These are phyloP conservation scores for Aspergillus indologenus DNA, from an alignment of 495 filamentous ascomycete species.

Conservation along the genomic window DNA sequence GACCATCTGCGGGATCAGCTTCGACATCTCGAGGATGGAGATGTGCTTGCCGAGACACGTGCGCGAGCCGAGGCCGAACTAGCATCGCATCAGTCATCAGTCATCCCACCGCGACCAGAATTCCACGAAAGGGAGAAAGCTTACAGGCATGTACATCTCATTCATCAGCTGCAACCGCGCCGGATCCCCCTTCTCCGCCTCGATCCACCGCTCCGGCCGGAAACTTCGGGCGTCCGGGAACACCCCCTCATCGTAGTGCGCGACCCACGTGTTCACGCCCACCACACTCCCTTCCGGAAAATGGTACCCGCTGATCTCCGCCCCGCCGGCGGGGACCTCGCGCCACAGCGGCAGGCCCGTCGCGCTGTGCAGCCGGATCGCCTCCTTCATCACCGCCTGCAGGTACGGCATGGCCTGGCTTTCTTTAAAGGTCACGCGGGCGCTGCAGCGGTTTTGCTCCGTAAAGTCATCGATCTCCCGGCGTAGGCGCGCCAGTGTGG, in stretches of 20 bases:
- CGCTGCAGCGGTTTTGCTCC: conserved; percentile 25
- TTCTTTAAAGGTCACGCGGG: conserved; percentile 43
- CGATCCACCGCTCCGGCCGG: conserved; percentile 38
- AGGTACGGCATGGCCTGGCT: conserved; percentile 49
- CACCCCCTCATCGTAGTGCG: conserved; percentile 43
- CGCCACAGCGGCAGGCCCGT: conserved; percentile 39
- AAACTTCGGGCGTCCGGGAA: conserved; percentile 42
- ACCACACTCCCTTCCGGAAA: conserved; percentile 47
- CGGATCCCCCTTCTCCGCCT: conserved; percentile 25
- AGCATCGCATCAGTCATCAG: conserved; percentile 2
- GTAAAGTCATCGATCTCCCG: conserved; percentile 43
- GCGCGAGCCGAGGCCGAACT: conserved; percentile 48
- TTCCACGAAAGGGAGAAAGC: conserved; percentile 7
- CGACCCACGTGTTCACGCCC: conserved; percentile 54
- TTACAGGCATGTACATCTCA: conserved; percentile 43
- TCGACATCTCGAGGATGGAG: conserved; percentile 45
- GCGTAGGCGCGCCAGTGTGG: conserved; percentile 36
- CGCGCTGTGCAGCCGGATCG: conserved; percentile 39
- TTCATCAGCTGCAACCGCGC: conserved; percentile 38
- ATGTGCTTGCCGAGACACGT: conserved; percentile 50
- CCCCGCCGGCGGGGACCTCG: conserved; percentile 41
- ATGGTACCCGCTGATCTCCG: conserved; percentile 30
- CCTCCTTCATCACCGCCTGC: conserved; percentile 48
- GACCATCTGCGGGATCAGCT: conserved; percentile 46
- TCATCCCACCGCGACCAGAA: too few relatives aligned